Base-by-base conservation (phyloP, 2,329 filamentous ascomycete genomes). In the Pyricularia sp. region DNA sequence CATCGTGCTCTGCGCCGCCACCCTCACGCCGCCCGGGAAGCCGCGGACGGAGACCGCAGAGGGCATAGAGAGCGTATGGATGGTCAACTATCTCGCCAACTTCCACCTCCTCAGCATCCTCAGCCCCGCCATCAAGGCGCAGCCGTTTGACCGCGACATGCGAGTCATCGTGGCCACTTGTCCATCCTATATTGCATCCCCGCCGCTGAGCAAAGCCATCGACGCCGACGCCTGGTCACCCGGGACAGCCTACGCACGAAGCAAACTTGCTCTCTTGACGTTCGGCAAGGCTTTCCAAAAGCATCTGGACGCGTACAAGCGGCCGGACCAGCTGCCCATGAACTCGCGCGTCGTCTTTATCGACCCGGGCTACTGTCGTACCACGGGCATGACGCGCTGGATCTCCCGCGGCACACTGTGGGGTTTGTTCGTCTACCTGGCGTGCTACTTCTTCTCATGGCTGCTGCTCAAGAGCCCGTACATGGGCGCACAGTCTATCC, bases 51-150 rank as follows among this genome's bases (percentile, higher is more conserved):
- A 86, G 72, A 97, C 93, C 0, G 80, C 83, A 6, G 93, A 97
- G 75, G 93, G 93, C 0, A 81, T 98, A 17, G 94, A 98, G 76
- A 86, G 90, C 72, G 94, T 91, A 70, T 98, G 94, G 94, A 93
- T 93, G 81, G 84, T 98, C 74, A 99, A 99, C 77, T 99, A 93
- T 78, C 85, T 99, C 58, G 91, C 93, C 71, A 98, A 97, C 78
- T 98, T 97, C 80, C 96, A 99, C 76, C 84, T 99, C 3, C 84
- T 99, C 64, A 92, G 92, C 72, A 96, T 99, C 33, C 84, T 99
- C 50, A 95, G 91, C 73, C 95, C 95, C 0, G 94, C 95, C 0
- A 84, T 99, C 70, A 88, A 93, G 72, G 93, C 92, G 1, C 95
- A 99, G 79, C 95, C 95, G 1, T 89, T 96, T 69, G 95, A 99